phyloP scores from a whole-genome alignment of 345 rosid genomes.

The Eucalyptus caleyi region DNA sequence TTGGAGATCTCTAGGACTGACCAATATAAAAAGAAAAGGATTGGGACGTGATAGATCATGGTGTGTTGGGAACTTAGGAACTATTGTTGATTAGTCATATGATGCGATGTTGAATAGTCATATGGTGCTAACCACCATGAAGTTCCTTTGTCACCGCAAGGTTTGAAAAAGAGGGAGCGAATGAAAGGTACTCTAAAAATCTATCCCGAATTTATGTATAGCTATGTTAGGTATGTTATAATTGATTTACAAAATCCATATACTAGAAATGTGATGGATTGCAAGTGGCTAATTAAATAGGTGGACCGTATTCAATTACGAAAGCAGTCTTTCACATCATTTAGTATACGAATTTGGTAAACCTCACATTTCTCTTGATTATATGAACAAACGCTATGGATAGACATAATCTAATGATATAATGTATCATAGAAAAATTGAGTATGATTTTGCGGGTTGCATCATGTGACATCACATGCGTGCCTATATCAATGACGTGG shows the following conservation, averaged over 20 bases:
- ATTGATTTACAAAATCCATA: not conserved
- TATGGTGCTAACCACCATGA: not conserved
- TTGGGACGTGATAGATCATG: not conserved
- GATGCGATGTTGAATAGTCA: not conserved
- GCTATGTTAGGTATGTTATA: not conserved
- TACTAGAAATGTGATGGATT: not conserved
- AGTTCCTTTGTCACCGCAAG: not conserved
- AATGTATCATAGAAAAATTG: not conserved
- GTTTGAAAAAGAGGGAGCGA: not conserved
- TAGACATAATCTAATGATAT: not conserved
- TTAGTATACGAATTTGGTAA: not conserved
- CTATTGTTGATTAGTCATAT: not conserved
- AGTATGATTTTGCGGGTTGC: not conserved
- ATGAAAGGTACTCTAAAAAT: not conserved
- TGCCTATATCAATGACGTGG: not conserved
- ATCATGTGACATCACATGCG: not conserved
- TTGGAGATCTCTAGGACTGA: not conserved
- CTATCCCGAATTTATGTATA: not conserved
- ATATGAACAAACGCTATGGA: not conserved
- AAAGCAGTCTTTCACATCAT: not conserved
- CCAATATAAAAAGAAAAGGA: not conserved
- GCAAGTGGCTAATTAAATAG: not conserved
- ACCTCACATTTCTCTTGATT: not conserved
- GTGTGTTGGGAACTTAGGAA: not conserved
- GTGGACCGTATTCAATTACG: not conserved